Conservation (phyloP, 345 rosid genomes). For the Eutrema yunnanense region DNA sequence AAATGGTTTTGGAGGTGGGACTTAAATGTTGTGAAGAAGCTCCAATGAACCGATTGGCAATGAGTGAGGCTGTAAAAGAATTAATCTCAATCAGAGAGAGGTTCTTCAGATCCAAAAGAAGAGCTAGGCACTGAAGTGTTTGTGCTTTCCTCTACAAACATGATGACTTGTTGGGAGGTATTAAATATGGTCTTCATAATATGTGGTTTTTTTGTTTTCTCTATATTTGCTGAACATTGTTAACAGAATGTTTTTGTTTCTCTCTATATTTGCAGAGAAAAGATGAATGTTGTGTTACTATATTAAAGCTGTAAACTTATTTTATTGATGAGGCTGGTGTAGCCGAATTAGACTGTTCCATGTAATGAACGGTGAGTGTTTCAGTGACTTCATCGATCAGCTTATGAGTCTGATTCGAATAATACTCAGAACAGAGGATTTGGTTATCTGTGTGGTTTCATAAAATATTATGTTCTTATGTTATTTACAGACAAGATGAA, state of each 20-base stretch:
- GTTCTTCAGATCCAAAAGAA: constrained; percentile 7
- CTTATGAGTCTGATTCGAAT: neutral
- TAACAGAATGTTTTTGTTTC: neutral
- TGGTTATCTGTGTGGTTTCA: neutral
- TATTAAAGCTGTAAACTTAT: too few species aligned
- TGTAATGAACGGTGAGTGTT: too few species aligned
- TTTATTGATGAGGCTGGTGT: too few species aligned
- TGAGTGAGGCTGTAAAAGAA: constrained; percentile 10
- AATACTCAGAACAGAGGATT: neutral
- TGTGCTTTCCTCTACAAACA: neutral
- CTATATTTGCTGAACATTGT: too few species aligned
- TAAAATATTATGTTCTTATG: neutral
- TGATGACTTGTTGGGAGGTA: neutral
- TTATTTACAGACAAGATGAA: neutral
- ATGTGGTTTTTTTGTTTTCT: neutral
- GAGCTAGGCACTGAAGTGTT: neutral
- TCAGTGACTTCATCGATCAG: too few species aligned
- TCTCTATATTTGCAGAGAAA: neutral
- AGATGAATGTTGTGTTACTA: neutral
- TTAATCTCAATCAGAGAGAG: constrained; percentile 16
- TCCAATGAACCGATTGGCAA: constrained; percentile 7
- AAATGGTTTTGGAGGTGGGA: constrained; percentile 14
- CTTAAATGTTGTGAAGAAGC: constrained; percentile 23
- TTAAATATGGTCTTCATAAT: neutral
- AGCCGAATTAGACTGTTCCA: too few species aligned